Evolutionary conservation across 345 rosid species (phyloP), one percentile per base, ranked within the genome.

Genomic region (Limnanthes douglasii): DNA sequence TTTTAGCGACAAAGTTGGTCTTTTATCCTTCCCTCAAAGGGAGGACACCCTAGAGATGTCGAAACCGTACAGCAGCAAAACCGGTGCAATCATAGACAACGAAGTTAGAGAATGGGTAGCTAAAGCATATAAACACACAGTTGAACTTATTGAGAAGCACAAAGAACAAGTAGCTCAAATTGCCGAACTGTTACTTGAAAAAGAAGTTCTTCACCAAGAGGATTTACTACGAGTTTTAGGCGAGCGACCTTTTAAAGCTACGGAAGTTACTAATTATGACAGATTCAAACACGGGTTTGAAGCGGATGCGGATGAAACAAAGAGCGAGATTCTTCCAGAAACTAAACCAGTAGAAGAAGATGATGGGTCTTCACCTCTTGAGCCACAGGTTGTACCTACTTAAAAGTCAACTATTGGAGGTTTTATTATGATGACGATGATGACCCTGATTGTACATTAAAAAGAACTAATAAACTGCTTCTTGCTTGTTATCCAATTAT

Each of bases 1-100:
- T 27, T 90, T 90, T 50, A 90, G 98, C 11, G 94, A 84, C 31
- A 90, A 90, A 52, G 94, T 90, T 5, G 98, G 98, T 11, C 80
- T 90, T 13, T 85, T 84, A 37, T 90, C 98, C 0, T 90, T 90
- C 45, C 98, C 98, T 1, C 96, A 46, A 13, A 71, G 76, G 53
- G 94, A 80, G 0, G 94, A 80, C 31, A 45, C 57, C 2, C 64
- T 64, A 11, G 94, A 77, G 64, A 65, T 80, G 79, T 52, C 37
- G 9, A 84, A 84, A 68, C 94, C 98, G 0, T 90, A 84, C 49
- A 80, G 98, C 77, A 84, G 66, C 64, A 75, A 77, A 65, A 84
- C 92, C 0, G 92, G 85, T 2, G 94, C 82, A 4, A 59, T 90
- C 37, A 84, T 90, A 19, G 98, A 90, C 36, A 16, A 11, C 4